Base-by-base conservation (phyloP, 1,139 yeast genomes). In the Pichia sp. region DNA sequence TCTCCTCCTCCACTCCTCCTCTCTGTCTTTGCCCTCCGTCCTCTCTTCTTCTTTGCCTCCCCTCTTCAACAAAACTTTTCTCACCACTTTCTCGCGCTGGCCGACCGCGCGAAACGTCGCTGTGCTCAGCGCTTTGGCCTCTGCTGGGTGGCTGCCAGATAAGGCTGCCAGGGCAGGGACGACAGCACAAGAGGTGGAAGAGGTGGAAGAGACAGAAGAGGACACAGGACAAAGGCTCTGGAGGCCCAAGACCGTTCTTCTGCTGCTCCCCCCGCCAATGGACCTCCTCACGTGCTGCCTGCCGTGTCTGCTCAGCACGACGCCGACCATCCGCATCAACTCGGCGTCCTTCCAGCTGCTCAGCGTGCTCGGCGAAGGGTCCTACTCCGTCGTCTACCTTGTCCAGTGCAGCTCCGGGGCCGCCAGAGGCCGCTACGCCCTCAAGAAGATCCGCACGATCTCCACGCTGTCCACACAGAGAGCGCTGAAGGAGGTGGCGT, bases 361-460 rank as follows among this genome's bases (percentile, higher is more conserved):
- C 51, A 79, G 82, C 58, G 76, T 92, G 26, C 72, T 92, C 6
- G 96, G 96, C 8, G 97, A 90, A 71, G 96, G 96, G 1, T 96
- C 95, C 6, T 87, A 87, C 66, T 85, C 95, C 1, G 90, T 87
- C 64, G 96, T 90, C n/a, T 92, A 92, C 65, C 74, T 90, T 41
- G 96, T 90, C 8, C 76, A 78, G 61, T 47, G 46, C 15, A 45
- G 30, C 11, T 77, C 82, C 38, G 45, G 50, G n/a, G 69, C 72
- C 56, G 73, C 74, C 49, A 77, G 78, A 52, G 76, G 82, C 32
- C 67, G 73, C 29, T 87, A 81, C 64, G 97, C 97, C 2, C 72
- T 92, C 64, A 90, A 92, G 72, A 87, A 88, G 73, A 88, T 90
- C 54, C 75, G 92, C 58, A 90, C 97, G 68, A 92, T 96, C 1